Evolutionary conservation across 2,329 filamentous ascomycete species (phyloP).

Genomic region (Paecilomyces fulvus): DNA sequence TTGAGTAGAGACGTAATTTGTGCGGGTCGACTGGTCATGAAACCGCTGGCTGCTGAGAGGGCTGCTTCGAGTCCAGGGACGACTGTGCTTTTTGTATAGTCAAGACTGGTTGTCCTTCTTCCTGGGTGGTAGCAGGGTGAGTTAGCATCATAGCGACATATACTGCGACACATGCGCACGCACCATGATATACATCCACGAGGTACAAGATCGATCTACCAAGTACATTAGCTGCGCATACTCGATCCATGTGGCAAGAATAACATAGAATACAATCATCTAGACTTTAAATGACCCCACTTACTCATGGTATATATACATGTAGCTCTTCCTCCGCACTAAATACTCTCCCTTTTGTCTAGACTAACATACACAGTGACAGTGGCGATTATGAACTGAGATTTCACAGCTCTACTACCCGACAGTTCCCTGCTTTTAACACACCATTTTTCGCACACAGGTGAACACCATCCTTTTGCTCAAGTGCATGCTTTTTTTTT

Average conservation of each 20-base stretch:
- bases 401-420: too few relatives aligned
- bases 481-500: too few relatives aligned
- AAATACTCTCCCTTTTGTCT: too few relatives aligned
- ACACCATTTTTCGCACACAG: too few relatives aligned
- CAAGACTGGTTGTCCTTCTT: neutral
- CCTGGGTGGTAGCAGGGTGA: neutral
- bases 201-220: neutral
- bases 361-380: too few relatives aligned
- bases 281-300: too few relatives aligned
- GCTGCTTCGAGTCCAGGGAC: neutral
- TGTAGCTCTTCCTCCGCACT: too few relatives aligned
- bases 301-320: too few relatives aligned
- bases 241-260: neutral
- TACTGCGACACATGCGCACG: neutral
- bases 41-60: constrained; percentile 1
- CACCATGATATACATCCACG: neutral
- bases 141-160: neutral
- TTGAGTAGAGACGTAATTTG: constrained; percentile 18
- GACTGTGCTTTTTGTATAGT: neutral
- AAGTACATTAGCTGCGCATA: neutral
- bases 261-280: neutral
- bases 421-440: too few relatives aligned
- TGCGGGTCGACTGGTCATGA: constrained; percentile 11
- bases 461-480: too few relatives aligned
- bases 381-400: too few relatives aligned